Conservation (phyloP, 495 filamentous ascomycete genomes). For the Aspergillus avenaceus region DNA sequence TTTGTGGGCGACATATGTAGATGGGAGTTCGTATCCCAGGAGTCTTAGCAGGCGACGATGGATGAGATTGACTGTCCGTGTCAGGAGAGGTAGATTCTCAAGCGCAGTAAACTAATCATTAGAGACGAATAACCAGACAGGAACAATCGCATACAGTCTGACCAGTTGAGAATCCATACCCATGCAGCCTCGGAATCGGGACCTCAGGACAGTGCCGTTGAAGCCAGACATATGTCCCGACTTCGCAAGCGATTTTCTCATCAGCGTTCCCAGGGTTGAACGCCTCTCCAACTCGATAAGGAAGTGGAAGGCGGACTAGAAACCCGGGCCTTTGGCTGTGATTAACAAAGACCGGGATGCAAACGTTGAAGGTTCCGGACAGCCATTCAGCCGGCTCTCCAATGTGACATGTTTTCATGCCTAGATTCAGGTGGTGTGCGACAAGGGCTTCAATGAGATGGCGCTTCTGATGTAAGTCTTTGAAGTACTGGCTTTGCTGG, state of each 20-base stretch:
- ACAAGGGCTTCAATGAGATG: conserved; percentile 20
- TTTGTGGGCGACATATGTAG: conserved; percentile 18
- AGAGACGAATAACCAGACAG: neutral
- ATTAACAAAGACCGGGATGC: conserved; percentile 24
- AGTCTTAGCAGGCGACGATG: conserved; percentile 14
- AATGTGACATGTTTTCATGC: conserved; percentile 14
- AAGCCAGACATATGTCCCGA: conserved; percentile 32
- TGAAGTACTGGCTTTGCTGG: conserved; percentile 16
- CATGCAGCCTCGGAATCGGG: conserved; percentile 29
- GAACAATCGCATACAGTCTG: conserved; percentile 15
- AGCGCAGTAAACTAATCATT: conserved; percentile 25
- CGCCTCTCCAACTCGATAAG: conserved; percentile 31
- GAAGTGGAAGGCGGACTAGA: conserved; percentile 33
- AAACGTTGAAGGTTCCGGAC: conserved; percentile 35
- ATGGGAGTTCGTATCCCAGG: conserved; percentile 20
- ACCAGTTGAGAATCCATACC: conserved; percentile 28
- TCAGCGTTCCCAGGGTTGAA: conserved; percentile 29
- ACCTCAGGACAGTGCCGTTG: conserved; percentile 28
- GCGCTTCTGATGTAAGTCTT: conserved; percentile 3
- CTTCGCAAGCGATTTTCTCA: conserved; percentile 35
- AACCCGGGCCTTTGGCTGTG: conserved; percentile 16
- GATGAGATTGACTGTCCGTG: conserved; percentile 16
- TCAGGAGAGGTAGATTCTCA: conserved; percentile 20
- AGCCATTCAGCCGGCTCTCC: conserved; percentile 22
- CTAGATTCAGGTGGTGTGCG: conserved; percentile 22